These are phyloP conservation scores for Lycium ferocissimum DNA, from an alignment of 257 asterid species.

Conservation along the genomic window DNA sequence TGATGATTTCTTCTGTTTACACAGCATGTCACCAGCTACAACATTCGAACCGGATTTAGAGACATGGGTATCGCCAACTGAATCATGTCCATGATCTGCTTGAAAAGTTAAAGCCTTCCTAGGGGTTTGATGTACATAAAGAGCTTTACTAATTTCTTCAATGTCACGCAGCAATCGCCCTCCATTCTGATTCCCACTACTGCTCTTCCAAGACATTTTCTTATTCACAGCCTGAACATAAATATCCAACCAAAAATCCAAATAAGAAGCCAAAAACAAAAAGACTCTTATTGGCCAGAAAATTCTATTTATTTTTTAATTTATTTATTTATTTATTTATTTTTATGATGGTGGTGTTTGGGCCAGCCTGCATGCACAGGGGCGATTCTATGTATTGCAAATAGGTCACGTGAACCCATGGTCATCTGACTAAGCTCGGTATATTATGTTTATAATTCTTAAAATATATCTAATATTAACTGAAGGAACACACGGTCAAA, in stretches of 20 bases:
- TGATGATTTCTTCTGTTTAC: constrained; percentile 67
- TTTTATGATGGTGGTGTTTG: background rate
- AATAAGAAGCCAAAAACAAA: background rate
- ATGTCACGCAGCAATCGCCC: constrained; percentile 75
- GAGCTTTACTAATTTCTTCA: constrained; percentile 84
- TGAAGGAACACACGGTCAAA: no score
- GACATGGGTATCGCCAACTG: constrained; percentile 38
- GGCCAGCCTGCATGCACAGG: background rate
- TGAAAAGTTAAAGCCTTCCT: constrained; percentile 50
- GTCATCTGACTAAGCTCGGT: no score
- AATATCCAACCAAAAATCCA: constrained; percentile 29
- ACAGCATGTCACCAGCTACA: constrained; percentile 40
- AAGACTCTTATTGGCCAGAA: background rate
- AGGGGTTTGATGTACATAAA: constrained; percentile 59
- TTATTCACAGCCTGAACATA: constrained; percentile 31
- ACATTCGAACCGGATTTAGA: constrained; percentile 41
- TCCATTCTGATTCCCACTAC: constrained; percentile 50
- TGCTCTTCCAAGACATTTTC: constrained; percentile 47
- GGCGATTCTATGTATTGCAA: no score
- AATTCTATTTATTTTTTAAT: background rate
- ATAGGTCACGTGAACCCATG: no score
- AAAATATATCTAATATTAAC: no score
- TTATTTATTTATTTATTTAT: background rate
- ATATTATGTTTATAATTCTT: no score
- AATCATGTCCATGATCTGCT: constrained; percentile 35